Conservation (phyloP, 768 basidiomycete genomes). For the Tulasnella sp. region DNA sequence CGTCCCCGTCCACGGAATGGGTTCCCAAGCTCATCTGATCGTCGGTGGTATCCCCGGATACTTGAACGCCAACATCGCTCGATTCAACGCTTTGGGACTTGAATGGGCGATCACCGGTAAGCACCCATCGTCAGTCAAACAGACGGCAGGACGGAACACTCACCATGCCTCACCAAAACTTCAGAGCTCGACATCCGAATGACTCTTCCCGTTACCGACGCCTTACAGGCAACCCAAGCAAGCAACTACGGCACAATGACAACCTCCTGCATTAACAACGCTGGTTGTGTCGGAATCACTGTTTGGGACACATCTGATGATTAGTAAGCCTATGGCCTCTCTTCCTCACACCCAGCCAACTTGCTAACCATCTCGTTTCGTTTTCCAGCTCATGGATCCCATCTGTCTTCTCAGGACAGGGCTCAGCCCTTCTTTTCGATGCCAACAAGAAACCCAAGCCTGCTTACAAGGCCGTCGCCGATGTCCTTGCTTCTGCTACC, state of each 20-base stretch:
- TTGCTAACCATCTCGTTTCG: no score
- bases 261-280: slow-evolving; percentile 44
- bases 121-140: background rate
- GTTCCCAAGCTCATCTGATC: slow-evolving; percentile 40
- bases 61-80: slow-evolving; percentile 48
- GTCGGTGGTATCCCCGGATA: background rate
- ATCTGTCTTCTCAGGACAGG: slow-evolving; percentile 35
- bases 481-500: slow-evolving; percentile 11
- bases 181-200: slow-evolving; percentile 61
- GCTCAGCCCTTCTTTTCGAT: slow-evolving; percentile 25
- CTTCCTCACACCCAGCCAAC: background rate
- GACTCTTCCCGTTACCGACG: slow-evolving; percentile 49
- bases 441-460: slow-evolving; percentile 28
- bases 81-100: slow-evolving; percentile 56
- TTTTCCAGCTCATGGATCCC: slow-evolving; percentile 32
- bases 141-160: no score
- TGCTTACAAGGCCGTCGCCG: slow-evolving; percentile 24
- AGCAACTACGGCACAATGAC: slow-evolving; percentile 56
- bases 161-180: no score
- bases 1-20: slow-evolving; percentile 58
- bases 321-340: background rate
- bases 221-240: slow-evolving; percentile 52
- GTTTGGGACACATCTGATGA: slow-evolving; percentile 46
- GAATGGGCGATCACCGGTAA: slow-evolving; percentile 57
- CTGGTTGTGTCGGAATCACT: slow-evolving; percentile 31